Evolutionary conservation across 1,284 basidiomycete species (phyloP).

Genomic region (Porodaedalea pini): DNA sequence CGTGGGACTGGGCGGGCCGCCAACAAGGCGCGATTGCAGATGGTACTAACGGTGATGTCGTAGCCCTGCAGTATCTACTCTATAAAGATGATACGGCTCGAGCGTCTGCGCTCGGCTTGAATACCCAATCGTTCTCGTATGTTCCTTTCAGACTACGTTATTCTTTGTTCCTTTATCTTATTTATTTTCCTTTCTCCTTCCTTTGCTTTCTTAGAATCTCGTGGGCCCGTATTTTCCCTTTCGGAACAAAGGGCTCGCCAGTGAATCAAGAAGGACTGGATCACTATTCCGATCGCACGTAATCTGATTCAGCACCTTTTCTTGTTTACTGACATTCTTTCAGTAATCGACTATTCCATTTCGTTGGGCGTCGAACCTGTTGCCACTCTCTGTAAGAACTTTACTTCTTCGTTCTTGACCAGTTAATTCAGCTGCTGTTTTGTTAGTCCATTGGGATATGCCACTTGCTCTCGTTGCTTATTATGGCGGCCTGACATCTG

Average conservation of each 20-base stretch:
- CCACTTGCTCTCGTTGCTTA: constrained; percentile 43
- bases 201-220: constrained; percentile 34
- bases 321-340: neutral
- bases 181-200: neutral
- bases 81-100: constrained; percentile 47
- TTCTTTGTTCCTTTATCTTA: neutral
- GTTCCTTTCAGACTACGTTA: constrained; percentile 16
- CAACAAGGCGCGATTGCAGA: constrained; percentile 38
- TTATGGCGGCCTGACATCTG: constrained; percentile 46
- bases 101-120: constrained; percentile 43
- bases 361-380: constrained; percentile 42
- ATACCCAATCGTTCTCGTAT: constrained; percentile 48
- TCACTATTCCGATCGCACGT: constrained; percentile 44
- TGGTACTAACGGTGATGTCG: constrained; percentile 35
- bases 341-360: constrained; percentile 45
- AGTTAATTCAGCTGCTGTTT: neutral
- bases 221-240: constrained; percentile 48
- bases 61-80: constrained; percentile 45
- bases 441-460: constrained; percentile 45
- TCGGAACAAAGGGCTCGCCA: constrained; percentile 43
- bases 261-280: constrained; percentile 41
- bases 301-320: neutral
- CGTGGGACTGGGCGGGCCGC: constrained; percentile 47
- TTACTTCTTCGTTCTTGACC: neutral
- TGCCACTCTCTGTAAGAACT: constrained; percentile 40